phyloP scores from a whole-genome alignment of 2,329 filamentous ascomycete genomes.

The Nemania sp. region DNA sequence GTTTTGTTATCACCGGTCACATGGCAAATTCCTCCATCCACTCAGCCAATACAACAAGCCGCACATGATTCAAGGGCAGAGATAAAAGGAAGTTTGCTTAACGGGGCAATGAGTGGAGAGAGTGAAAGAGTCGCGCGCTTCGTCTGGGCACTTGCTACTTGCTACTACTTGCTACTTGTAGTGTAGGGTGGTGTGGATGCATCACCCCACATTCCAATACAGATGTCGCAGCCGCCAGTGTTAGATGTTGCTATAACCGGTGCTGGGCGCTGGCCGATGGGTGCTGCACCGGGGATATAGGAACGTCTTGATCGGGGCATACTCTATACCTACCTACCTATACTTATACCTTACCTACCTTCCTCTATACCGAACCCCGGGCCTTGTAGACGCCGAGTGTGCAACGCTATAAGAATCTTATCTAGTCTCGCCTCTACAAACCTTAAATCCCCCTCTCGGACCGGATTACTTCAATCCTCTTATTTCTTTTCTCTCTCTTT shows the following conservation, averaged over 20 bases:
- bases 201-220: slow-evolving; percentile 42
- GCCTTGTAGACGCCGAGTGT: slow-evolving; percentile 6
- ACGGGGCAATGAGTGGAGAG: slow-evolving; percentile 24
- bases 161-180: neutral
- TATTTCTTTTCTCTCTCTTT: slow-evolving; percentile 18
- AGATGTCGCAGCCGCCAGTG: slow-evolving; percentile 8
- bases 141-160: slow-evolving; percentile 13
- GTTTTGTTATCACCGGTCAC: slow-evolving; percentile 28
- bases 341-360: too few relatives aligned
- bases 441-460: slow-evolving; percentile 14
- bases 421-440: slow-evolving; percentile 7
- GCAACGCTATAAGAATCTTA: slow-evolving; percentile 12
- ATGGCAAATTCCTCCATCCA: slow-evolving; percentile 27
- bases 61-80: slow-evolving; percentile 22
- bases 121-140: slow-evolving; percentile 31
- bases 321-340: slow-evolving; percentile 1
- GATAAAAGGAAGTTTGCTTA: slow-evolving; percentile 28
- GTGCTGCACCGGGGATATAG: neutral
- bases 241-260: slow-evolving; percentile 8
- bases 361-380: slow-evolving; percentile 6
- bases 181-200: slow-evolving; percentile 34
- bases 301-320: neutral
- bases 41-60: slow-evolving; percentile 23
- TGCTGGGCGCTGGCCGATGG: too few relatives aligned
- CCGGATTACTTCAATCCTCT: slow-evolving; percentile 15